Evolutionary conservation across 192 early-diverging fungal species (phyloP).

Genomic region (Backusella mclennaniae): DNA sequence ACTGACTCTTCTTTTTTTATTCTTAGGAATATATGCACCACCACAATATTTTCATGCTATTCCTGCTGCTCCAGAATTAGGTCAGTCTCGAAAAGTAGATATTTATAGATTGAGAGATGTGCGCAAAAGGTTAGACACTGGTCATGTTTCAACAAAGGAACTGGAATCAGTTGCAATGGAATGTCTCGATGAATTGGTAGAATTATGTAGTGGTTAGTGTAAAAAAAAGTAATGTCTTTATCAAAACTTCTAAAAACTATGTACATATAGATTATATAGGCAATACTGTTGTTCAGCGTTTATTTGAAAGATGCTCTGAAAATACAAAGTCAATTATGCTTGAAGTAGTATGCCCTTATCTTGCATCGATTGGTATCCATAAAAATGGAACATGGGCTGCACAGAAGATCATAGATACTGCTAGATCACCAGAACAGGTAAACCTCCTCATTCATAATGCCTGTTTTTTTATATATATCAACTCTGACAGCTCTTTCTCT

Average conservation of each 20-base stretch:
- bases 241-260: constrained; percentile 36
- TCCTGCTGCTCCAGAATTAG: constrained; percentile 68
- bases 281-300: constrained; percentile 90
- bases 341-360: constrained; percentile 72
- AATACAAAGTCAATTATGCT: constrained; percentile 71
- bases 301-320: constrained; percentile 81
- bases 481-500: neutral
- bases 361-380: constrained; percentile 92
- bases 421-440: constrained; percentile 65
- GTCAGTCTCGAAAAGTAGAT: constrained; percentile 67
- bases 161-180: constrained; percentile 78
- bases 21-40: constrained; percentile 30
- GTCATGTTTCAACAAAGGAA: constrained; percentile 59
- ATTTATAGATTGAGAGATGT: constrained; percentile 86
- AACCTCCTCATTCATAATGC: too few relatives aligned
- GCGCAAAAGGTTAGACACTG: constrained; percentile 82
- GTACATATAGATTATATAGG: constrained; percentile 83
- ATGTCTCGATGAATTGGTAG: constrained; percentile 81
- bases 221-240: neutral
- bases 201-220: constrained; percentile 81
- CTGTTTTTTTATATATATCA: neutral
- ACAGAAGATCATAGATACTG: constrained; percentile 94
- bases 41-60: constrained; percentile 52
- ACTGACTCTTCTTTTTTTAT: constrained; percentile 10
- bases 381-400: constrained; percentile 99